Evolutionary conservation across 2,329 filamentous ascomycete species (phyloP).

Genomic region (Dactylella cylindrospora): DNA sequence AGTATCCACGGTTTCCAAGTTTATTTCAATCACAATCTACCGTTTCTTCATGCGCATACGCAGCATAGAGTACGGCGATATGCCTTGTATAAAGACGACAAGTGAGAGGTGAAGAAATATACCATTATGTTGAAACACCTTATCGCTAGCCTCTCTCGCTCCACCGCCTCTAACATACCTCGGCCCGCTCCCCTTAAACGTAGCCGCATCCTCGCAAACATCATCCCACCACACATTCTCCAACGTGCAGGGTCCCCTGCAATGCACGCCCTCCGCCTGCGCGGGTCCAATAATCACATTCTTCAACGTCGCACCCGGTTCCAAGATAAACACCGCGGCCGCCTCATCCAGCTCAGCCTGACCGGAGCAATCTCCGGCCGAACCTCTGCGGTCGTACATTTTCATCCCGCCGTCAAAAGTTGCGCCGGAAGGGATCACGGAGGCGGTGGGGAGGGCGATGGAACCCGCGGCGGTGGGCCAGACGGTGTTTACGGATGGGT

Average conservation of each 20-base stretch:
- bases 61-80: constrained; percentile 14
- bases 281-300: constrained; percentile 61
- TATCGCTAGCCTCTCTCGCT: constrained; percentile 51
- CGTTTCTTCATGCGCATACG: no score
- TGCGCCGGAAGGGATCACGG: constrained; percentile 9
- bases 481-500: constrained; percentile 21
- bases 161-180: constrained; percentile 52
- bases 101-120: constrained; percentile 2
- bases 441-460: constrained; percentile 14
- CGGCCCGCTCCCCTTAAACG: constrained; percentile 50
- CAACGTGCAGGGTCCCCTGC: constrained; percentile 56
- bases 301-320: constrained; percentile 57
- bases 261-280: constrained; percentile 59
- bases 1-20: background rate
- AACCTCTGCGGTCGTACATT: constrained; percentile 21
- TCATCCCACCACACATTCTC: constrained; percentile 56
- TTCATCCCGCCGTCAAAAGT: constrained; percentile 20
- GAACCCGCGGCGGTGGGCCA: constrained; percentile 15
- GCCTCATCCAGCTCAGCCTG: constrained; percentile 19
- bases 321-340: constrained; percentile 58
- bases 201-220: constrained; percentile 54
- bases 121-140: constrained; percentile 52
- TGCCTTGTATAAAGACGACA: no score
- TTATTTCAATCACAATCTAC: background rate
- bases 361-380: constrained; percentile 14